Base-by-base conservation (phyloP, 2,329 filamentous ascomycete genomes). In the Claviceps arundinis region DNA sequence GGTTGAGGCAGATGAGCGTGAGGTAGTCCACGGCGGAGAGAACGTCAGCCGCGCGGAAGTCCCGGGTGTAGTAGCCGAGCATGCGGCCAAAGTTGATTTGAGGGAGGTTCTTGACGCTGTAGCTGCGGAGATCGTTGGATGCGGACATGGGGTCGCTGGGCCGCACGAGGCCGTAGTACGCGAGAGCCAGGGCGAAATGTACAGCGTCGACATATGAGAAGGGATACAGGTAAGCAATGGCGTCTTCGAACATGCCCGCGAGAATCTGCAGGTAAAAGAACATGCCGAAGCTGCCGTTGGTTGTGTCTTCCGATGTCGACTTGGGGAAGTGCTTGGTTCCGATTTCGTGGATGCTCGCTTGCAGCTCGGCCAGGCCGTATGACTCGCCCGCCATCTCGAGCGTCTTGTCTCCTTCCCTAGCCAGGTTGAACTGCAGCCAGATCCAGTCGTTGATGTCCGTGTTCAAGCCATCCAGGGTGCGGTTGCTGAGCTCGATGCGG, bases 81-180 rank as follows among this genome's bases (percentile, higher is more conserved):
- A 97, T 87, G 54, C 87, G 85, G 45, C 88, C 90, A 69, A 97
- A 97, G 73, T 93, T 95, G 68, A 98, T 84, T 65, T 96, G 89
- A 5, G 89, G 77, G 56, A 81, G 75, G 57, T 80, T 78, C 59
- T 82, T 80, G 61, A 78, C 85, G 59, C 81, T 88, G 67, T 81
- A 71, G 58, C 74, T 81, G 43, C 81, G 70, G 47, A 84, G 70
- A 60, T 94, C 87, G 63, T 85, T 85, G 49, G 85, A 82, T 9
- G 81, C 81, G 7, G 80, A 79, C 60, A 81, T 78, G 56, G 89
- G 89, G 66, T 95, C 87, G 38, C 89, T 86, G 30, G 95, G 87
- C 38, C 90, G 85, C 55, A 98, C 73, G 54, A 98, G 75, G 14
- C 90, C 90, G 65, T 96, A 96, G 70, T 86, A 95, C 60, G 84